These are phyloP conservation scores for Myrmaecium sp. DNA, from an alignment of 2,329 filamentous ascomycete species.

Conservation along the genomic window DNA sequence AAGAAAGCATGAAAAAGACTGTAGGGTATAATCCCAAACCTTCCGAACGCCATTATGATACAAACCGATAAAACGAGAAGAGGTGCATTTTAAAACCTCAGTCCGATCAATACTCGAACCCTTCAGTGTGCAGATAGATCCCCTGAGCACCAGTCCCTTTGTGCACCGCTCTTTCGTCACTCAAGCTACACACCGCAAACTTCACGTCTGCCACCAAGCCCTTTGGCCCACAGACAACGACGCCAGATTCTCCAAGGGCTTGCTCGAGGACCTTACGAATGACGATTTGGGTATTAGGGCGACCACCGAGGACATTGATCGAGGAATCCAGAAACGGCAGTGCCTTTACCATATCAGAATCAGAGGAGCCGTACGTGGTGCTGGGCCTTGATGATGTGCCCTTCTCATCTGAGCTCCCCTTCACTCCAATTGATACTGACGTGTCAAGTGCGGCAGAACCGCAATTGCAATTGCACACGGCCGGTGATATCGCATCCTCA, in stretches of 20 bases:
- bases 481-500: conserved; percentile 21
- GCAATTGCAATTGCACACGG: conserved; percentile 19
- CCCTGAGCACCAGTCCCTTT: conserved; percentile 51
- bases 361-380: conserved; percentile 3
- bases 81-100: too few relatives aligned
- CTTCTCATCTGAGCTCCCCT: too few relatives aligned
- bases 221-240: conserved; percentile 44
- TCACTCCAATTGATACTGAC: too few relatives aligned
- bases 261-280: conserved; percentile 39
- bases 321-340: conserved; percentile 14
- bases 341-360: conserved; percentile 2
- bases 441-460: conserved; percentile 8
- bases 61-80: too few relatives aligned
- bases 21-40: too few relatives aligned
- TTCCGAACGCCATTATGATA: too few relatives aligned
- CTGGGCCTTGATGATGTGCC: conserved; percentile 6
- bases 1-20: too few relatives aligned
- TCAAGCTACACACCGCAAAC: conserved; percentile 36
- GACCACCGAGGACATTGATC: conserved; percentile 28
- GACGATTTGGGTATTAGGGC: conserved; percentile 34
- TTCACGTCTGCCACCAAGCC: conserved; percentile 39
- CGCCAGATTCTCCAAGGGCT: conserved; percentile 43
- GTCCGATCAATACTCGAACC: conserved; percentile 39
- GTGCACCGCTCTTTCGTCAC: conserved; percentile 49
- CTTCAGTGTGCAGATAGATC: conserved; percentile 42